phyloP scores from a whole-genome alignment of 257 asterid species.

The Solanum pennellii region DNA sequence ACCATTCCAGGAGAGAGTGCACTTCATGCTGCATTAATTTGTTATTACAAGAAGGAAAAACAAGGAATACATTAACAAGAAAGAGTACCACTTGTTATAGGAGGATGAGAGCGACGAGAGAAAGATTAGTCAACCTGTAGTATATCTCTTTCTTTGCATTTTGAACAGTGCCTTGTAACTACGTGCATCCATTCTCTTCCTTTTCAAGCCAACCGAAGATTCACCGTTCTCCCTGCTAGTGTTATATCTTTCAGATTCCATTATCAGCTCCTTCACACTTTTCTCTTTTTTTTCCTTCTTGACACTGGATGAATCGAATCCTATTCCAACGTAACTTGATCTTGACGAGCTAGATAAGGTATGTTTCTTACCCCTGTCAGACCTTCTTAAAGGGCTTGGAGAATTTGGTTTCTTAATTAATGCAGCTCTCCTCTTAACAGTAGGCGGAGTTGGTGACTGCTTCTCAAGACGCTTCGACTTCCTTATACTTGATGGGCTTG shows the following conservation, averaged over 20 bases:
- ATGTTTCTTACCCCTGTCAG: slow-evolving; percentile 32
- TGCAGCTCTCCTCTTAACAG: slow-evolving; percentile 13
- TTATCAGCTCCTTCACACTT: slow-evolving; percentile 23
- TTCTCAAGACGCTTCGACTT: slow-evolving; percentile 37
- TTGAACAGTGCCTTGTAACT: not conserved
- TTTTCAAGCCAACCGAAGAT: slow-evolving; percentile 13
- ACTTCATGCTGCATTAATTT: not conserved
- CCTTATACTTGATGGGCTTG: slow-evolving; percentile 21
- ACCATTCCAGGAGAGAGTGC: not conserved
- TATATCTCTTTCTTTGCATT: slow-evolving; percentile 1
- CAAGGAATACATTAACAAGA: not conserved
- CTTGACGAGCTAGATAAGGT: slow-evolving; percentile 15
- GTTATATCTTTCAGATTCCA: slow-evolving; percentile 27
- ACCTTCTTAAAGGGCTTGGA: slow-evolving; percentile 30
- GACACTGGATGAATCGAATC: slow-evolving; percentile 6
- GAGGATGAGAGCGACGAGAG: not conserved
- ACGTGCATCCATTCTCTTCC: slow-evolving; percentile 1
- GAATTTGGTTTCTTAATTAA: slow-evolving; percentile 24
- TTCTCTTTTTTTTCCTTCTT: slow-evolving; percentile 24
- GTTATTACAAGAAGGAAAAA: not conserved
- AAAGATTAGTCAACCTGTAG: not conserved
- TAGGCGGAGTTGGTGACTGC: not conserved
- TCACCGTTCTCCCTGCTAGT: slow-evolving; percentile 8
- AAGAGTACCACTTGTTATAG: not conserved
- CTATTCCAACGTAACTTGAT: slow-evolving; percentile 19